Percentiles rank a stretch among this genome's conserved stretches.
Evolutionary conservation across 225 moss, liverwort and hornwort genomes (phyloP).

Genomic region (Physcomitrium patens): DNA sequence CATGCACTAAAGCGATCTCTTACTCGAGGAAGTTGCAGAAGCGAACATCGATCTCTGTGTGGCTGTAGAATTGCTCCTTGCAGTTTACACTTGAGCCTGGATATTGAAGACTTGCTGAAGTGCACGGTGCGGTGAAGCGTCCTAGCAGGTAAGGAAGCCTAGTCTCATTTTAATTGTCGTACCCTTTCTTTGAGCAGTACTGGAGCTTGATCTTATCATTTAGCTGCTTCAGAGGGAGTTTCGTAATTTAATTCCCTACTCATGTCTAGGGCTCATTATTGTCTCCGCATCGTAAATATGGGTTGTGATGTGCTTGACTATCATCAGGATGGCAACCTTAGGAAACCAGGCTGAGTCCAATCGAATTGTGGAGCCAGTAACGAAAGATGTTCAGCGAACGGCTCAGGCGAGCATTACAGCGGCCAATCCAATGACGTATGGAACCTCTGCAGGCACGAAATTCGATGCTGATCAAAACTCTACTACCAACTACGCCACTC

Average conservation of each 20-base stretch:
- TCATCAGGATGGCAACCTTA: conserved; percentile 11
- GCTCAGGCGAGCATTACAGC: background rate
- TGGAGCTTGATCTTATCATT: background rate
- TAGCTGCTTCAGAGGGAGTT: background rate
- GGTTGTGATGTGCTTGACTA: background rate
- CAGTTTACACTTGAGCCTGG: too few relatives aligned
- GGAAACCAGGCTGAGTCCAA: conserved; percentile 29
- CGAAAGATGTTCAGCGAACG: conserved; percentile 20
- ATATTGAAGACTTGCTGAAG: background rate
- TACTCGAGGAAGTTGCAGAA: background rate
- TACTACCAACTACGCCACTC: background rate
- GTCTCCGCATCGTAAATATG: background rate
- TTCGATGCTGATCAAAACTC: conserved; percentile 12
- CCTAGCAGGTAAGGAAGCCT: background rate
- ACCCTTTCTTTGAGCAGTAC: background rate
- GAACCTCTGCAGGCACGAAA: conserved; percentile 10
- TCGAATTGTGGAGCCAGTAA: conserved; percentile 27
- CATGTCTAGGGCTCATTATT: background rate
- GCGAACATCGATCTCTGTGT: background rate
- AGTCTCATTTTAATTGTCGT: background rate
- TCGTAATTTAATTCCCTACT: background rate
- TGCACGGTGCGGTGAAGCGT: background rate
- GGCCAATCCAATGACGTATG: conserved; percentile 19
- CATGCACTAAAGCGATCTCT: background rate
- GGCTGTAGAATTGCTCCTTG: too few relatives aligned